Base-by-base conservation (phyloP, 805 yeast species). In the Kazachstania psychrophila region DNA sequence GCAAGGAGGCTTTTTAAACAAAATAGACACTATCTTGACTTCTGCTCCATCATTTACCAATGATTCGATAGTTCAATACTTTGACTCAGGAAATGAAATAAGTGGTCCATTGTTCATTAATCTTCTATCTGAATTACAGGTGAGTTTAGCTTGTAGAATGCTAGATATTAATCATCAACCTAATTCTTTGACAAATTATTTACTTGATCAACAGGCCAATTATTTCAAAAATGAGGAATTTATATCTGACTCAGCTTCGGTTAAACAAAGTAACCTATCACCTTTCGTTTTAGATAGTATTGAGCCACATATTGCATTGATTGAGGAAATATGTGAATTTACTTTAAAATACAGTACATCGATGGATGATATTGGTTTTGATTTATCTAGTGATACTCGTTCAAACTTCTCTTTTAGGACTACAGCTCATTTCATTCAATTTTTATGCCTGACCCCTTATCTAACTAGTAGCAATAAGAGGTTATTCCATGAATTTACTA, bases 401-500 rank as follows among this genome's bases (percentile, higher is more conserved):
- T 47, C 54, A 1, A 34, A 26, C 11, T 42, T 42, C 28, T 34
- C 48, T 3, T 54, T 54, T 31, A 38, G 47, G 16, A 40, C 48
- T 6, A 44, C 43, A n/a, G 66, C 83, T 6, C 69, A 76, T 6
- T 46, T 54, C 22, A 34, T 51, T 13, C 50, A 54, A 12, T 41
- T 51, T 6, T 34, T 53, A 5, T 69, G 75, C 33, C 17, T 52
- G 6, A 36, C 45, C 14, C 56, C 56, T 10, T 47, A 44, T 23
- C 15, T 47, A 7, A 79, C 81, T 8, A 62, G 68, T 37, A 56
- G 67, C 20, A 60, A 69, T 16, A 73, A 71, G 17, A 58, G 65
- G 28, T 61, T 72, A 13, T 48, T 65, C n/a, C 65, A 64, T 0
- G 56, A 60, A 4, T 68, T 76, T 23, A 58, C 66, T 23, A 55